phyloP scores from a whole-genome alignment of 176 grass and related monocot genomes.

The Ensete glaucum region DNA sequence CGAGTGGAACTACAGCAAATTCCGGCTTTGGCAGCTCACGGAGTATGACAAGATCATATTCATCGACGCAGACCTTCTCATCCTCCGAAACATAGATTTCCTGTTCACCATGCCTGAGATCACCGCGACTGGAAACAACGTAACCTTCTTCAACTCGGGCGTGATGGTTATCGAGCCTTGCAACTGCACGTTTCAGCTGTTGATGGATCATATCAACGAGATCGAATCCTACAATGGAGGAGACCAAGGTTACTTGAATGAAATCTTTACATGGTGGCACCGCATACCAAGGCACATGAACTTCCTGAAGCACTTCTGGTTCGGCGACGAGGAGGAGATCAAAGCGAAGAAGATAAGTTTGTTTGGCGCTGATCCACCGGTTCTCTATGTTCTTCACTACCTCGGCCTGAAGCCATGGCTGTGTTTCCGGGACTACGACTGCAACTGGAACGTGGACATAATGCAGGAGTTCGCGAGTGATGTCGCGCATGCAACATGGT shows the following conservation, averaged over 20 bases:
- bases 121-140: slow-evolving; percentile 9
- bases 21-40: slow-evolving; percentile 11
- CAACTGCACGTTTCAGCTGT: slow-evolving; percentile 2
- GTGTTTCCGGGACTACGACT: slow-evolving; percentile 13
- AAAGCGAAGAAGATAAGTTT: not conserved
- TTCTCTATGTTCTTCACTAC: slow-evolving; percentile 11
- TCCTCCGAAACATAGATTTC: slow-evolving; percentile 13
- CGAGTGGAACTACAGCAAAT: slow-evolving; percentile 22
- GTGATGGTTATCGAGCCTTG: slow-evolving; percentile 16
- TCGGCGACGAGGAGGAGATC: not conserved
- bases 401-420: slow-evolving; percentile 10
- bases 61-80: slow-evolving; percentile 17
- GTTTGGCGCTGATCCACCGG: slow-evolving; percentile 5
- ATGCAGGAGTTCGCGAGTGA: slow-evolving; percentile 18
- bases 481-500: slow-evolving; percentile 7
- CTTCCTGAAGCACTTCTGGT: slow-evolving; percentile 14
- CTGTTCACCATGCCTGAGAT: slow-evolving; percentile 10
- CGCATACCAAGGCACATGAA: slow-evolving; percentile 6
- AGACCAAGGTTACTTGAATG: slow-evolving; percentile 12
- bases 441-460: slow-evolving; percentile 12
- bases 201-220: slow-evolving; percentile 16
- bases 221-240: slow-evolving; percentile 14
- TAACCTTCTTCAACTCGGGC: slow-evolving; percentile 9
- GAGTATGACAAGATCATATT: slow-evolving; percentile 14
- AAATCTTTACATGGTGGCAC: slow-evolving; percentile 15